Percentiles rank a stretch among this genome's conserved stretches.
Conservation (phyloP, 352 stramenopile species). For the Phytophthora constricta region DNA sequence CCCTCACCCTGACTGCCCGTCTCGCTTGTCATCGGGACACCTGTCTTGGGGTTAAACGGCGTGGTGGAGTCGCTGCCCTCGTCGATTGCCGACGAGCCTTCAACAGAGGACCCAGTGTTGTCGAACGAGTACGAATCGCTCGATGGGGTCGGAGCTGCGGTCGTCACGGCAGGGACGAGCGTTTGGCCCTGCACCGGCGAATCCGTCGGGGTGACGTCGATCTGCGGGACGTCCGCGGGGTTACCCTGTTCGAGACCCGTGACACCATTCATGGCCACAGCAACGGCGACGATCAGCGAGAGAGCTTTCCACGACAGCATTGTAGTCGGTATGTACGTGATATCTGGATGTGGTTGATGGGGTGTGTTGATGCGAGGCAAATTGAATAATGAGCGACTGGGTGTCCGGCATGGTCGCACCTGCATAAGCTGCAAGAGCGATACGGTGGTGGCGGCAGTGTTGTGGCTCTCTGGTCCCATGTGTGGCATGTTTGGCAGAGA, state of each 20-base stretch:
- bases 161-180: not conserved
- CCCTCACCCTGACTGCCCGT: conserved; percentile 1
- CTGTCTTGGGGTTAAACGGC: not conserved
- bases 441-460: too few relatives aligned
- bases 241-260: conserved; percentile 15
- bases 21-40: not conserved
- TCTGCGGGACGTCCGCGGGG: too few relatives aligned
- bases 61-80: conserved; percentile 11
- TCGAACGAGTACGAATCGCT: conserved; percentile 6
- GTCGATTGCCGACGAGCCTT: conserved; percentile 17
- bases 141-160: not conserved
- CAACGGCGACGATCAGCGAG: conserved; percentile 20
- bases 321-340: conserved; percentile 5
- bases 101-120: conserved; percentile 17
- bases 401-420: too few relatives aligned
- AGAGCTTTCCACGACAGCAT: conserved; percentile 30
- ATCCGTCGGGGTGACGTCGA: not conserved
- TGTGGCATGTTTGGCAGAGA: too few relatives aligned
- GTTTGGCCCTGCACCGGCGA: not conserved
- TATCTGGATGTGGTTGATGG: too few relatives aligned
- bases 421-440: too few relatives aligned
- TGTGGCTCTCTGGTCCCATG: too few relatives aligned
- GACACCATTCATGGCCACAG: conserved; percentile 18
- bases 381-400: conserved; percentile 35
- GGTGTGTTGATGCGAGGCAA: conserved; percentile 17